phyloP scores from a whole-genome alignment of 352 stramenopile genomes.

The Phytopythium litorale region DNA sequence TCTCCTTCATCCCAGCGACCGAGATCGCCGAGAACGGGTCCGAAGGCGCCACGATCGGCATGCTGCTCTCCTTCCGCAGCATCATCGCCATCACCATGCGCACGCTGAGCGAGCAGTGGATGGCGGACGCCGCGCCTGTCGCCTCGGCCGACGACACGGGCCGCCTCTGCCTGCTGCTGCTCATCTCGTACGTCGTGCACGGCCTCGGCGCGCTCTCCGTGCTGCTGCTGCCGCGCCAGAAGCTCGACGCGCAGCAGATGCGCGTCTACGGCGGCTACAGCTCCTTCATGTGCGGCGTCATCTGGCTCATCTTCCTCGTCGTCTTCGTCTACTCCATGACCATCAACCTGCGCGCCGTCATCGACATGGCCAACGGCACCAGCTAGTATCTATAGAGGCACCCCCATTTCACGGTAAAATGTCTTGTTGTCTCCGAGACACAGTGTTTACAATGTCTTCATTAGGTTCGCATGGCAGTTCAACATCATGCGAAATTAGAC shows the following conservation, averaged over 20 bases:
- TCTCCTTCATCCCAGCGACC: slow-evolving; percentile 56
- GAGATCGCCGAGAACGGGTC: slow-evolving; percentile 72
- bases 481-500: too few species aligned
- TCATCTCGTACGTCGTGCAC: slow-evolving; percentile 59
- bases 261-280: slow-evolving; percentile 64
- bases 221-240: slow-evolving; percentile 51
- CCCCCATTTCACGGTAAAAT: background rate
- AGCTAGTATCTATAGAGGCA: slow-evolving; percentile 7
- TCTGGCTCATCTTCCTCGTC: slow-evolving; percentile 53
- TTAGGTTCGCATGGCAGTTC: too few species aligned
- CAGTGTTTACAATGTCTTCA: too few species aligned
- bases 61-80: slow-evolving; percentile 58
- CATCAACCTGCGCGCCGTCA: slow-evolving; percentile 40
- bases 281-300: slow-evolving; percentile 36
- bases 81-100: slow-evolving; percentile 50
- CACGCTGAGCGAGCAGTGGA: slow-evolving; percentile 52
- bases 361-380: slow-evolving; percentile 23
- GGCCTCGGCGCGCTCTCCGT: slow-evolving; percentile 45
- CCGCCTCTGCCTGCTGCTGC: slow-evolving; percentile 29
- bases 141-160: slow-evolving; percentile 19
- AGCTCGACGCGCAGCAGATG: slow-evolving; percentile 60
- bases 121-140: slow-evolving; percentile 27
- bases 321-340: slow-evolving; percentile 59
- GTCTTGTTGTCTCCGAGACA: background rate
- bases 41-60: slow-evolving; percentile 61